These are phyloP conservation scores for Solanum sitiens DNA, from an alignment of 257 asterid species.

Conservation along the genomic window DNA sequence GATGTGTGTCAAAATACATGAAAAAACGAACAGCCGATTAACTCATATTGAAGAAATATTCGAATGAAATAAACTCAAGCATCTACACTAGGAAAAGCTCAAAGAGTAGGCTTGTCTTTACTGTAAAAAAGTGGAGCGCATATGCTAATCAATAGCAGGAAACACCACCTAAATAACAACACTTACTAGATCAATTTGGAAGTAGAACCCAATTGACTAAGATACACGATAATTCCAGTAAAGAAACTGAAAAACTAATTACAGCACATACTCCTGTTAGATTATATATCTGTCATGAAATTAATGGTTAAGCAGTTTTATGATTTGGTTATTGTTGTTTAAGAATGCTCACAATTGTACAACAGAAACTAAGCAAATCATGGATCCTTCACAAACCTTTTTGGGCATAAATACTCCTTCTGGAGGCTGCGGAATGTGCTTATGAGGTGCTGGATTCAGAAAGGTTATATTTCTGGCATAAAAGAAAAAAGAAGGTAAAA, in stretches of 20 bases:
- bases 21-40: background rate
- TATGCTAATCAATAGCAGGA: background rate
- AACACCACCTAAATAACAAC: background rate
- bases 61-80: background rate
- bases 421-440: slow-evolving; percentile 70
- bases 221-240: background rate
- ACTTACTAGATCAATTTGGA: background rate
- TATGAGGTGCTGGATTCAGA: slow-evolving; percentile 64
- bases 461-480: slow-evolving; percentile 80
- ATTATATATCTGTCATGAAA: background rate
- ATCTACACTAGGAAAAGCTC: background rate
- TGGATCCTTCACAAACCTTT: slow-evolving; percentile 41
- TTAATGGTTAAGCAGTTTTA: background rate
- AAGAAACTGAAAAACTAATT: background rate
- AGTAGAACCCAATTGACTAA: background rate
- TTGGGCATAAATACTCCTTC: slow-evolving; percentile 53
- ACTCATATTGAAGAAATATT: background rate
- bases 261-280: background rate
- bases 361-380: background rate
- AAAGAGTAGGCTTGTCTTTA: background rate
- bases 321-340: background rate
- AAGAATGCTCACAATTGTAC: background rate
- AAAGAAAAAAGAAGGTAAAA: background rate
- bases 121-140: background rate
- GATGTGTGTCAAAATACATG: background rate